A percentile compares a stretch with the other conserved stretches of the same genome.
These are phyloP conservation scores for Tuber brumale DNA, from an alignment of 495 filamentous ascomycete species.

Conservation along the genomic window DNA sequence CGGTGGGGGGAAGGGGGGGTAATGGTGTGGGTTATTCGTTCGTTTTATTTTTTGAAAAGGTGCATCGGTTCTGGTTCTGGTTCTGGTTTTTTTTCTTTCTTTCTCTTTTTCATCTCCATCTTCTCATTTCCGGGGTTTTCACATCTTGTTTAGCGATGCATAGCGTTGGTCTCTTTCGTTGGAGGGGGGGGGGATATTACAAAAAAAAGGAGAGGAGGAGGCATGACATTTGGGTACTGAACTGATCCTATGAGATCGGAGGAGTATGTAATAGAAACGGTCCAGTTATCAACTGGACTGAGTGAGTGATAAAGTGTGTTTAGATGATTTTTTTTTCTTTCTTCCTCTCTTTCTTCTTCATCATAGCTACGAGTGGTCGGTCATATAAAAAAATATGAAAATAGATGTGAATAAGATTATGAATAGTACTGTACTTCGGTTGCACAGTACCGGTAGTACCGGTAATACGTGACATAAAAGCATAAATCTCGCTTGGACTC, in stretches of 20 bases:
- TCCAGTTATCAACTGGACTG: neutral
- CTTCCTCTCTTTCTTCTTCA: neutral
- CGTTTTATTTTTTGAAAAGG: neutral
- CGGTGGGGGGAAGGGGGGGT: neutral
- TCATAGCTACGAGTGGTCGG: neutral
- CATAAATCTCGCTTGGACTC: neutral
- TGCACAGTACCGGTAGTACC: neutral
- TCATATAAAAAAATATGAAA: neutral
- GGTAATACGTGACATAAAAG: neutral
- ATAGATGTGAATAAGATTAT: neutral
- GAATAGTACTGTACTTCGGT: neutral
- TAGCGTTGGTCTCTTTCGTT: neutral
- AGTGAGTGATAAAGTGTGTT: neutral
- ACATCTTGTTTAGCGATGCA: conserved; percentile 1
- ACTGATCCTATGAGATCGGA: neutral
- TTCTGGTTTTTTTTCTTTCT: neutral
- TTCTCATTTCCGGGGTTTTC: neutral
- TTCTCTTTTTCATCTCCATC: neutral
- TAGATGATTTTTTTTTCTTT: neutral
- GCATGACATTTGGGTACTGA: neutral
- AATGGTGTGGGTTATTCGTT: conserved; percentile 1
- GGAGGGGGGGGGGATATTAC: neutral
- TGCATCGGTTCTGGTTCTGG: neutral
- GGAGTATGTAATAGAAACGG: neutral
- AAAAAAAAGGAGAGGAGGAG: neutral